These are phyloP conservation scores for Tagetes patula DNA, from an alignment of 129 eudicot species.

Conservation along the genomic window DNA sequence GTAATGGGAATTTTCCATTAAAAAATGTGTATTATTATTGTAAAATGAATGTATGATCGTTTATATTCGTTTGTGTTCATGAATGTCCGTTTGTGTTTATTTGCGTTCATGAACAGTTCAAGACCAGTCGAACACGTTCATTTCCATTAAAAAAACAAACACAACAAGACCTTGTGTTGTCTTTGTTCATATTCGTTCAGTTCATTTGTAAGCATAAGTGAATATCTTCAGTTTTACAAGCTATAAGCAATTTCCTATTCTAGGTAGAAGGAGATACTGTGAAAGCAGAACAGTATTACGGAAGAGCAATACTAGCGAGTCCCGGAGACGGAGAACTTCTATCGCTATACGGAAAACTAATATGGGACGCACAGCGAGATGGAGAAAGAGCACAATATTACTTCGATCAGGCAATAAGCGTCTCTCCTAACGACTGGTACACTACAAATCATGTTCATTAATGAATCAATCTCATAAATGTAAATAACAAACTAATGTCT, in stretches of 20 bases:
- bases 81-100: too few relatives aligned
- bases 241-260: not conserved
- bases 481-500: slow-evolving; percentile 13
- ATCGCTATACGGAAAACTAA: slow-evolving; percentile 68
- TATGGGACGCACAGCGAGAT: slow-evolving; percentile 70
- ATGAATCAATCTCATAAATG: not conserved
- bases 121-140: too few relatives aligned
- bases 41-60: too few relatives aligned
- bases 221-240: too few relatives aligned
- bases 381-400: slow-evolving; percentile 64
- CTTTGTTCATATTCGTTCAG: too few relatives aligned
- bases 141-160: too few relatives aligned
- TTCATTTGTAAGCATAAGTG: too few relatives aligned
- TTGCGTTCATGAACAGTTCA: too few relatives aligned
- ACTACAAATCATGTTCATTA: not conserved
- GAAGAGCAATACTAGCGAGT: slow-evolving; percentile 78
- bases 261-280: slow-evolving; percentile 66
- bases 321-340: slow-evolving; percentile 85
- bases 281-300: slow-evolving; percentile 80
- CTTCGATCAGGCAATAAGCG: slow-evolving; percentile 65
- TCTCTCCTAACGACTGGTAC: slow-evolving; percentile 76
- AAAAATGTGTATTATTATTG: too few relatives aligned
- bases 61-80: too few relatives aligned
- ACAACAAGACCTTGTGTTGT: too few relatives aligned
- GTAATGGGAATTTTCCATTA: too few relatives aligned